Percentiles rank a stretch among this genome's conserved stretches.
Evolutionary conservation across 2,329 filamentous ascomycete genomes (phyloP).

Genomic region (Aspergillus versicolor): DNA sequence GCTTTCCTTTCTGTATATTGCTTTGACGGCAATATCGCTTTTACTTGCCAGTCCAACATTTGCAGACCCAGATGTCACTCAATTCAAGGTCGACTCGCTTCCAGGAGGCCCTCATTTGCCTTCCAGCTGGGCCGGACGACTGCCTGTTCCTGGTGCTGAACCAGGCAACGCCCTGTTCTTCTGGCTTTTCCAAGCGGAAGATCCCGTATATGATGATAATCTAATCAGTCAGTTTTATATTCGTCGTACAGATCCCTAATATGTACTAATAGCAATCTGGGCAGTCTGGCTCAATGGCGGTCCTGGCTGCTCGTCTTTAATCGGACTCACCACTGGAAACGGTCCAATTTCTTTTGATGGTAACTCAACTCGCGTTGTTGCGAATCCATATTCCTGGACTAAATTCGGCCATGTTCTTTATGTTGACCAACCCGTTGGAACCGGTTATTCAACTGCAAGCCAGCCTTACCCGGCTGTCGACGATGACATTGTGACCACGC

Average conservation of each 20-base stretch:
- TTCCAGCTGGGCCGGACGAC: constrained; percentile 35
- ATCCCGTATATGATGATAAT: constrained; percentile 29
- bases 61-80: constrained; percentile 12
- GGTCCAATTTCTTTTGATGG: constrained; percentile 14
- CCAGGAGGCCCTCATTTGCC: constrained; percentile 29
- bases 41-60: constrained; percentile 7
- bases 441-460: constrained; percentile 35
- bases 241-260: not conserved
- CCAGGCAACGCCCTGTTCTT: constrained; percentile 37
- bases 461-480: constrained; percentile 26
- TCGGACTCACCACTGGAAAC: constrained; percentile 25
- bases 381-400: constrained; percentile 31
- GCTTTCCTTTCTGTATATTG: constrained; percentile 20
- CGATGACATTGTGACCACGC: constrained; percentile 28
- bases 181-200: constrained; percentile 37
- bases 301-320: constrained; percentile 36
- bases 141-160: constrained; percentile 29
- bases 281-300: constrained; percentile 39
- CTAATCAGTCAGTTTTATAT: constrained; percentile 31
- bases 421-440: constrained; percentile 39
- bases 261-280: constrained; percentile 25
- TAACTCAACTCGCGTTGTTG: constrained; percentile 22
- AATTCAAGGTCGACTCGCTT: constrained; percentile 30
- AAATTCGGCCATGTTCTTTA: constrained; percentile 37
- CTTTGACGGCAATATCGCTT: constrained; percentile 18